Conservation (phyloP, 257 asterid species). For the Gentiana dahurica region DNA sequence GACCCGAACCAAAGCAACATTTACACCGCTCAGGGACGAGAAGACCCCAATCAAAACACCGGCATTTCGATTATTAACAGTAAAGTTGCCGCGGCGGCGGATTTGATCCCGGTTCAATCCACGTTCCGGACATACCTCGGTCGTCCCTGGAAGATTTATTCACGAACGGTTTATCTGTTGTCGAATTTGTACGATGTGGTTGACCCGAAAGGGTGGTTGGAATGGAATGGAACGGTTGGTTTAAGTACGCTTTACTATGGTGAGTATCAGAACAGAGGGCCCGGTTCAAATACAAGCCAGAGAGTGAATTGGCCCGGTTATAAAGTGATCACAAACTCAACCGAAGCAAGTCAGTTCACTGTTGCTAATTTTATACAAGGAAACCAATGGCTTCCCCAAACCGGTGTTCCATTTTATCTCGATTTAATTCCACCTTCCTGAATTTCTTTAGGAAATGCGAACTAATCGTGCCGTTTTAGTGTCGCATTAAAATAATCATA, state of each 20-base stretch:
- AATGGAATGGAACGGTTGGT: slow-evolving; percentile 61
- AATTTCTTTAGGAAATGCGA: background rate
- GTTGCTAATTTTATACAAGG: slow-evolving; percentile 69
- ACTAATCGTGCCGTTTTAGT: no score
- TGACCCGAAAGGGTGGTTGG: slow-evolving; percentile 67
- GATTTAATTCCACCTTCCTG: slow-evolving; percentile 44
- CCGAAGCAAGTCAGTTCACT: slow-evolving; percentile 66
- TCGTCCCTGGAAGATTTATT: slow-evolving; percentile 80
- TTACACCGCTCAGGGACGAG: slow-evolving; percentile 95
- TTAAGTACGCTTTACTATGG: slow-evolving; percentile 60
- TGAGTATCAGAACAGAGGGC: slow-evolving; percentile 83
- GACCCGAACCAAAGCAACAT: slow-evolving; percentile 52
- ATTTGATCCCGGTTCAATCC: slow-evolving; percentile 57
- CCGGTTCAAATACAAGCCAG: slow-evolving; percentile 63
- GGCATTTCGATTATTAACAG: slow-evolving; percentile 74
- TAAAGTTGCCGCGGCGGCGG: slow-evolving; percentile 79
- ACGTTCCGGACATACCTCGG: slow-evolving; percentile 55
- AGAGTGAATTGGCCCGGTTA: slow-evolving; percentile 93
- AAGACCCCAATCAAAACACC: slow-evolving; percentile 92
- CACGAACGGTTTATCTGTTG: slow-evolving; percentile 58
- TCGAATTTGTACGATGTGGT: slow-evolving; percentile 45
- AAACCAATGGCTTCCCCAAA: slow-evolving; percentile 43
- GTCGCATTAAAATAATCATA: no score
- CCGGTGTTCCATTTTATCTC: slow-evolving; percentile 44
- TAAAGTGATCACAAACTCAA: slow-evolving; percentile 36